Conservation (phyloP, 768 basidiomycete genomes). For the Ramaria sp. region DNA sequence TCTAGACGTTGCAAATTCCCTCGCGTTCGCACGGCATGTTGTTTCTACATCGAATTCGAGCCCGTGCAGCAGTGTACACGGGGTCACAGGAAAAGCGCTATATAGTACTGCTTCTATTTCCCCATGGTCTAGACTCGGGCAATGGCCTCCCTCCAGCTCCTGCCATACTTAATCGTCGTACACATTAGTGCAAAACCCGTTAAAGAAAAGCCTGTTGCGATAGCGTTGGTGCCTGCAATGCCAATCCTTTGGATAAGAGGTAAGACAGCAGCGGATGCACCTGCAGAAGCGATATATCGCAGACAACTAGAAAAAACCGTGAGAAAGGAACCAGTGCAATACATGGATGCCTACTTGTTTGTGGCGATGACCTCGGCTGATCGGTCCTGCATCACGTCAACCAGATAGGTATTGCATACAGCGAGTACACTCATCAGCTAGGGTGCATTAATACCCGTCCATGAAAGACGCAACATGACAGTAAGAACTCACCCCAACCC, state of each 20-base stretch:
- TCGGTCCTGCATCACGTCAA: conserved; percentile 48
- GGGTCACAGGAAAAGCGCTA: conserved; percentile 18
- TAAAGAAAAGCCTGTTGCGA: background rate
- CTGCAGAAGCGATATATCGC: conserved; percentile 3
- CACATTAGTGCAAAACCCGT: background rate
- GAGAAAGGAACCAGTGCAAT: too few species aligned
- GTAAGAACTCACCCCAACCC: conserved; percentile 44
- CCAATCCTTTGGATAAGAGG: background rate
- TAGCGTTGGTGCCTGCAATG: background rate
- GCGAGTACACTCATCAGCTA: conserved; percentile 48
- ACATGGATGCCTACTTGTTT: conserved; percentile 26
- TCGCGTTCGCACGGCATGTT: too few species aligned
- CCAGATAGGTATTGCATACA: conserved; percentile 43
- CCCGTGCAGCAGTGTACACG: too few species aligned
- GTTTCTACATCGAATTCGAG: background rate
- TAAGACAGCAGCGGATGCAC: background rate
- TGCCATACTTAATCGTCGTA: background rate
- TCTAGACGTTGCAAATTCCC: too few species aligned
- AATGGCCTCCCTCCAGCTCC: background rate
- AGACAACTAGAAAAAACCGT: background rate
- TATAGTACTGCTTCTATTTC: background rate
- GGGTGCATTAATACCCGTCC: background rate
- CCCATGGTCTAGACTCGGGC: background rate
- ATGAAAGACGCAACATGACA: background rate
- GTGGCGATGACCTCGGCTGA: conserved; percentile 58